Evolutionary conservation across 164 flowering plant genomes (phyloP), one percentile per base, ranked within the genome.

Genomic region (Berberis vulgaris): DNA sequence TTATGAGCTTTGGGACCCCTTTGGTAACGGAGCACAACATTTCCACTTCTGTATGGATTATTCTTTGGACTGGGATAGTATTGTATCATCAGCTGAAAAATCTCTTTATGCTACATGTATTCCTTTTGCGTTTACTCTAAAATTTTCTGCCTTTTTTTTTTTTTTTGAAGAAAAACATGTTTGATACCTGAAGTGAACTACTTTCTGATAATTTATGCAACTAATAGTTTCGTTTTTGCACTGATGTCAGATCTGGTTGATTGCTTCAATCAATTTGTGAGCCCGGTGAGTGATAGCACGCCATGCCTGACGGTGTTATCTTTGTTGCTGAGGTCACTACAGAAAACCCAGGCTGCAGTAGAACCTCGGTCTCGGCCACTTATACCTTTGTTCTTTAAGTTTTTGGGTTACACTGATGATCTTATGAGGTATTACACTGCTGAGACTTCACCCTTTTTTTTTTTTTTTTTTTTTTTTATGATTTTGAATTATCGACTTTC

Each of bases 271-370:
- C 70, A 64, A 39, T 89, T 72, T 77, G 68, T 65, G 42, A 42
- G 4, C 62, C 80, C 83, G 26, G 59, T 61, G 11, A 72, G 77
- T 52, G 89, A 84, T 74, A 74, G 83, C 68, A 89, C 86, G 7
- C 89, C 97, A 41, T 57, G 66, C 44, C 50, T 80, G 46, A 73
- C 77, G 40, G 74, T 89, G 13, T 71, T 95, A 45, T 74, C 89
- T 46, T 69, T 78, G 69, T 71, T 95, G 88, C 84, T 95, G 65
- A 87, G 81, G 73, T 65, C 89, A 44, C 68, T 89, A 63, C 97
- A 91, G 71, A 88, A 72, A 65, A 73, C 83, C 67, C 81, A 86
- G 8, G 57, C 71, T 41, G 61, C 84, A 50, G 75, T 78, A 55
- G 90, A 88, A 62, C 77, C 94, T 67, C 84, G 73, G 41, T 82